phyloP scores from a whole-genome alignment of 352 stramenopile species.

The Bremia lactucae region DNA sequence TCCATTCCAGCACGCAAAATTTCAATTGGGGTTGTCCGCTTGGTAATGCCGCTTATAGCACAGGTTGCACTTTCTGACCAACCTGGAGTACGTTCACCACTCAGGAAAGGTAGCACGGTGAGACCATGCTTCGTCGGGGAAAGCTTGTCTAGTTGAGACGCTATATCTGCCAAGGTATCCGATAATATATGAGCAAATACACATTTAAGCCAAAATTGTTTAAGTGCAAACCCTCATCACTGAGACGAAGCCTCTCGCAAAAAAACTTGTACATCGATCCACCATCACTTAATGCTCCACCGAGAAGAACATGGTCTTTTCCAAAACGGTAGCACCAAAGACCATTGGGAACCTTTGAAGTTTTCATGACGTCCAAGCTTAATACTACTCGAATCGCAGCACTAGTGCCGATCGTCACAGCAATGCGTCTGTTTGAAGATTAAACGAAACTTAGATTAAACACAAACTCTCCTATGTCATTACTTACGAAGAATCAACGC shows the following conservation, averaged over 20 bases:
- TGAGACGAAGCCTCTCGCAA: slow-evolving; percentile 53
- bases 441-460: slow-evolving; percentile 1
- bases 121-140: slow-evolving; percentile 55
- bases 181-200: not conserved
- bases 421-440: slow-evolving; percentile 55
- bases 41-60: slow-evolving; percentile 86
- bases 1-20: slow-evolving; percentile 87
- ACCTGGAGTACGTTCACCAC: slow-evolving; percentile 87
- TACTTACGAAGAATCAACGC: slow-evolving; percentile 56
- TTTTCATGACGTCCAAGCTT: slow-evolving; percentile 27
- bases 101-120: slow-evolving; percentile 88
- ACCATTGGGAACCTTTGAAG: slow-evolving; percentile 71
- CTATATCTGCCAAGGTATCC: slow-evolving; percentile 7
- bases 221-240: slow-evolving; percentile 25
- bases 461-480: not conserved
- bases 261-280: slow-evolving; percentile 92
- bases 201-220: not conserved
- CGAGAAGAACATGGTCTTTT: slow-evolving; percentile 76
- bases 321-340: slow-evolving; percentile 93
- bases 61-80: slow-evolving; percentile 86
- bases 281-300: slow-evolving; percentile 93
- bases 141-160: slow-evolving; percentile 35
- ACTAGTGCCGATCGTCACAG: slow-evolving; percentile 91
- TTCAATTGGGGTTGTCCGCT: slow-evolving; percentile 82
- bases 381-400: slow-evolving; percentile 88